A percentile compares a stretch with the other conserved stretches of the same genome.
Evolutionary conservation across 2,329 filamentous ascomycete species (phyloP).

Genomic region (Alternaria panax): DNA sequence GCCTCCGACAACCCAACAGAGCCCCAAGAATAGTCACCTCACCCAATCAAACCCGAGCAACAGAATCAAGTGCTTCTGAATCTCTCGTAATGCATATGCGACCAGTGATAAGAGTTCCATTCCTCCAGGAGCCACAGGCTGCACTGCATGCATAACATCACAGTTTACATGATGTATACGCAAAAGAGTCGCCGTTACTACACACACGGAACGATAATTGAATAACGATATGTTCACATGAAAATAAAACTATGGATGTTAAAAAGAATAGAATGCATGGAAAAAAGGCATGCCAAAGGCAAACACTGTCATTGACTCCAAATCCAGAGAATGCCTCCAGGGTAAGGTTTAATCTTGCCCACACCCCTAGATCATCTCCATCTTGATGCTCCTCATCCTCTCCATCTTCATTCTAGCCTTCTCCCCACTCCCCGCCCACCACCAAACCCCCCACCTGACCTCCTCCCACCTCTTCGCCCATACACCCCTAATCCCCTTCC

Average conservation of each 20-base stretch:
- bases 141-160: too few relatives aligned
- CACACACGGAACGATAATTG: background rate
- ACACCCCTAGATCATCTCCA: background rate
- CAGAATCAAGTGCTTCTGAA: too few relatives aligned
- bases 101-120: too few relatives aligned
- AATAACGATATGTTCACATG: background rate
- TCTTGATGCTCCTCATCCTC: conserved; percentile 21
- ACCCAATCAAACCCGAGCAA: background rate
- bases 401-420: conserved; percentile 33
- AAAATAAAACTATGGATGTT: too few relatives aligned
- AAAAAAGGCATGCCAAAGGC: too few relatives aligned
- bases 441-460: conserved; percentile 32
- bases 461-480: conserved; percentile 22
- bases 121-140: too few relatives aligned
- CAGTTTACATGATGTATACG: background rate
- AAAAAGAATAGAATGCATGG: too few relatives aligned
- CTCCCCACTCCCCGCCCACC: conserved; percentile 36
- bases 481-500: conserved; percentile 10
- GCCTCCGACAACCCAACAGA: conserved; percentile 6
- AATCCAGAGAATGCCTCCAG: too few relatives aligned
- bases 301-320: too few relatives aligned
- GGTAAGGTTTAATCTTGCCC: background rate
- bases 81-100: too few relatives aligned
- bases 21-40: conserved; percentile 4
- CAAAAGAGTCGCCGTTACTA: background rate